Evolutionary conservation across 1,284 basidiomycete genomes (phyloP).

Genomic region (Ceratobasidium sp.): DNA sequence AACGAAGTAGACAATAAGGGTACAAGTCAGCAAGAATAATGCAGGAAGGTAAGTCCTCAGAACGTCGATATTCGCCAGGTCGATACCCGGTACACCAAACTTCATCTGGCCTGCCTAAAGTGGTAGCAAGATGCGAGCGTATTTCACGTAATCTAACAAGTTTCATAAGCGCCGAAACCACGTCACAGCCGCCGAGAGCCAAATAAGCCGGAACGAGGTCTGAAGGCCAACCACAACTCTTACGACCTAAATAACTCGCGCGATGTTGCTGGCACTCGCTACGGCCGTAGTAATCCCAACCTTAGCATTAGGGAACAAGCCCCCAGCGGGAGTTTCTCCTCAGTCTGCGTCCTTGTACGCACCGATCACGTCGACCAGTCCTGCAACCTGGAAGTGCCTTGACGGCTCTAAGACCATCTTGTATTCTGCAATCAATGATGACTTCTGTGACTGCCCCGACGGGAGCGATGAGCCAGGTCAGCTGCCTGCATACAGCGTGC

Average conservation of each 20-base stretch:
- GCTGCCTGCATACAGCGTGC: neutral
- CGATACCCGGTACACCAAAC: slow-evolving; percentile 4
- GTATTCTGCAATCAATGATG: slow-evolving; percentile 85
- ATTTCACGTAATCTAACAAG: slow-evolving; percentile 8
- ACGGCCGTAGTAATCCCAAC: slow-evolving; percentile 28
- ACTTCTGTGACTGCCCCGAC: slow-evolving; percentile 92
- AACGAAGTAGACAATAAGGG: neutral
- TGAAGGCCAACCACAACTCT: slow-evolving; percentile 19
- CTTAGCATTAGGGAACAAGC: slow-evolving; percentile 13
- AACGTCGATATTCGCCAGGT: slow-evolving; percentile 6
- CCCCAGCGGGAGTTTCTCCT: slow-evolving; percentile 24
- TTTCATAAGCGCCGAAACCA: slow-evolving; percentile 27
- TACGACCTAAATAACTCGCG: neutral
- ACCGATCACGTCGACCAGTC: slow-evolving; percentile 38
- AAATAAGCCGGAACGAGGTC: neutral
- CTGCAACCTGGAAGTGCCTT: slow-evolving; percentile 71
- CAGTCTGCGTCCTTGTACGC: slow-evolving; percentile 28
- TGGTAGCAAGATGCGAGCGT: neutral
- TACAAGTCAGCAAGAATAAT: slow-evolving; percentile 1
- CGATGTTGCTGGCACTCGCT: slow-evolving; percentile 34
- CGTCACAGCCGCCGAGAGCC: slow-evolving; percentile 16
- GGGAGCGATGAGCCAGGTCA: slow-evolving; percentile 89
- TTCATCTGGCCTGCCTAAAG: slow-evolving; percentile 7
- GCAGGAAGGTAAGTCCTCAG: slow-evolving; percentile 26
- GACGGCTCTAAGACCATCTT: slow-evolving; percentile 73